These are phyloP conservation scores for Cryptococcus jaspeensis DNA, from an alignment of 1,284 basidiomycete species.

Conservation along the genomic window DNA sequence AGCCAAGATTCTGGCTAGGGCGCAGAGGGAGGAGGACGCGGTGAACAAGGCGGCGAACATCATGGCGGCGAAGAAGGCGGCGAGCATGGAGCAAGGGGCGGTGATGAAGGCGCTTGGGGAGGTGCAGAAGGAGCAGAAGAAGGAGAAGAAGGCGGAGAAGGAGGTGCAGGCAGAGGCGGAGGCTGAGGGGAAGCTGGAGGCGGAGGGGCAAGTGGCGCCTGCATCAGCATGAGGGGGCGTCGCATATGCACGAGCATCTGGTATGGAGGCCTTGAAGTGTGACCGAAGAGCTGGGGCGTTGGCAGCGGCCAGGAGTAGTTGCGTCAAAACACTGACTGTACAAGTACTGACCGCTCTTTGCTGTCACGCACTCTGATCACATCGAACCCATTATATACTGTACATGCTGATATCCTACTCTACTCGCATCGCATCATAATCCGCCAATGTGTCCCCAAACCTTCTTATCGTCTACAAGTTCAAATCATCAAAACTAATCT, in stretches of 20 bases:
- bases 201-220: no score
- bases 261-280: no score
- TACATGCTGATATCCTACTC: not conserved
- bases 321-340: no score
- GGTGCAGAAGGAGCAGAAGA: not conserved
- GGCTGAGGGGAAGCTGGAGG: no score
- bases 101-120: slow-evolving; percentile 7
- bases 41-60: not conserved
- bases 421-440: not conserved
- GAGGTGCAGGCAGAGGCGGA: no score
- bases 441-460: not conserved
- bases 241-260: no score
- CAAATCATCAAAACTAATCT: not conserved
- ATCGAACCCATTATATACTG: no score
- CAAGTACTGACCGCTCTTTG: no score
- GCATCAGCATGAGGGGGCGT: no score
- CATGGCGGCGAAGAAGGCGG: not conserved
- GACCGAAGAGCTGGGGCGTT: no score
- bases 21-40: not conserved
- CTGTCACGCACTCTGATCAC: not conserved
- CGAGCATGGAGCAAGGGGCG: not conserved
- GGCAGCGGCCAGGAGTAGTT: no score
- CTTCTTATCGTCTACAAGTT: not conserved
- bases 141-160: no score
- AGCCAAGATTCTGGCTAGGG: not conserved